phyloP scores from a whole-genome alignment of 2,329 filamentous ascomycete genomes.

The Hypoxylon sp. region DNA sequence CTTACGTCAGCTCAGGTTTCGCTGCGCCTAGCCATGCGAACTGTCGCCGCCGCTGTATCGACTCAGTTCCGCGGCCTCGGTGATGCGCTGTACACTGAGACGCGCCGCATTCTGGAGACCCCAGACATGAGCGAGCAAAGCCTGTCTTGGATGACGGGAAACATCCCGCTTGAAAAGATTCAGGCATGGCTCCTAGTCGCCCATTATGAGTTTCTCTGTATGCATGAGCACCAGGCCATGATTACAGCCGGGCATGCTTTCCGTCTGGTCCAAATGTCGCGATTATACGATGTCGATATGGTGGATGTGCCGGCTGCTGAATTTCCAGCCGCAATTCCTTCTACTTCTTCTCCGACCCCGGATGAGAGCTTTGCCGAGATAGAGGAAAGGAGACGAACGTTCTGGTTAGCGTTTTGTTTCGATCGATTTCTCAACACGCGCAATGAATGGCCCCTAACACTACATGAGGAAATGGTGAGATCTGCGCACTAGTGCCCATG shows the following conservation, averaged over 20 bases:
- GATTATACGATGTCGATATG: constrained; percentile 15
- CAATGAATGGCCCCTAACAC: constrained; percentile 51
- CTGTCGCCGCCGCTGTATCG: constrained; percentile 10
- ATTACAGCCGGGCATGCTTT: constrained; percentile 19
- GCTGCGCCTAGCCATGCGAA: constrained; percentile 12
- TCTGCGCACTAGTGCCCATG: not conserved
- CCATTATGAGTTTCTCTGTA: constrained; percentile 15
- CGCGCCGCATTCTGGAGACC: not conserved
- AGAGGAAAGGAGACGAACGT: constrained; percentile 22
- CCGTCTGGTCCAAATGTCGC: constrained; percentile 15
- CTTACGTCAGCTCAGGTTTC: not conserved
- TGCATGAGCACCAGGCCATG: not conserved
- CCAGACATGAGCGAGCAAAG: constrained; percentile 1
- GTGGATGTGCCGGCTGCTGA: not conserved
- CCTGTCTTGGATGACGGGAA: not conserved
- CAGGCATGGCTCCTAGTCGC: constrained; percentile 25
- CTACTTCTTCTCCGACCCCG: not conserved
- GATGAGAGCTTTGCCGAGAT: constrained; percentile 1
- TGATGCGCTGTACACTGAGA: constrained; percentile 7
- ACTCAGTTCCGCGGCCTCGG: not conserved
- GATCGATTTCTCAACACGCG: constrained; percentile 55
- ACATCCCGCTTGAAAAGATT: constrained; percentile 5
- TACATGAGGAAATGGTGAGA: constrained; percentile 48
- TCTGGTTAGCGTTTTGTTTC: constrained; percentile 48
- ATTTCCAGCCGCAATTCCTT: not conserved